These are phyloP conservation scores for Beta vulgaris DNA, from an alignment of 148 eudicot species.

Conservation along the genomic window DNA sequence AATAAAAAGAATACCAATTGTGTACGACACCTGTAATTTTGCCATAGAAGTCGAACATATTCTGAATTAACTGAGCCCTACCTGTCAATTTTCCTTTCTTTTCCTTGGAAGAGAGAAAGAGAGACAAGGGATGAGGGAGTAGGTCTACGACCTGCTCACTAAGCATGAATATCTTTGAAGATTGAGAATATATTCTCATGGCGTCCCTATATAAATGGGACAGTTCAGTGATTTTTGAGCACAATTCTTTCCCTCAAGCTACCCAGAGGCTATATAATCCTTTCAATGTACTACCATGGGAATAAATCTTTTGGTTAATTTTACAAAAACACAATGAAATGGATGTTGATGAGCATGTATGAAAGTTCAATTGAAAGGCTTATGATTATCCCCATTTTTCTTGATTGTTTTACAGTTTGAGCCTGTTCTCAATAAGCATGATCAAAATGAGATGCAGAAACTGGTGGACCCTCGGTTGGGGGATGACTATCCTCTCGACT, in stretches of 20 bases:
- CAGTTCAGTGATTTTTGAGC: too few species aligned
- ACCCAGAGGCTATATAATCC: too few species aligned
- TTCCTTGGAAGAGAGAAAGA: not conserved
- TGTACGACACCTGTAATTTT: not conserved
- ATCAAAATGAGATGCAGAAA: constrained; percentile 47
- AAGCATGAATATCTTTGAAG: not conserved
- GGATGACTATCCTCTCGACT: constrained; percentile 61
- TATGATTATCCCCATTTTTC: not conserved
- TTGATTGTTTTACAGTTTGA: constrained; percentile 54
- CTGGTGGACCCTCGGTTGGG: constrained; percentile 77
- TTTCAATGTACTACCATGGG: too few species aligned
- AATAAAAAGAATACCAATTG: too few species aligned
- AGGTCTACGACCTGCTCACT: not conserved
- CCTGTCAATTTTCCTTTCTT: not conserved
- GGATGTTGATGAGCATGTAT: not conserved
- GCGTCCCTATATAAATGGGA: not conserved
- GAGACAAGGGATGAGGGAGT: too few species aligned
- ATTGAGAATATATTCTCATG: not conserved
- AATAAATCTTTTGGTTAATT: too few species aligned
- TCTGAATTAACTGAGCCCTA: not conserved
- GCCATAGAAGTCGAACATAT: not conserved
- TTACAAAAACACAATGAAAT: too few species aligned
- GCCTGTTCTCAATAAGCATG: constrained; percentile 48
- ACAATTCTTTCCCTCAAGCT: too few species aligned
- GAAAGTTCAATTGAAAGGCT: constrained; percentile 4